Conservation (phyloP, 2,329 filamentous ascomycete genomes). For the Gnomoniopsis sp. region DNA sequence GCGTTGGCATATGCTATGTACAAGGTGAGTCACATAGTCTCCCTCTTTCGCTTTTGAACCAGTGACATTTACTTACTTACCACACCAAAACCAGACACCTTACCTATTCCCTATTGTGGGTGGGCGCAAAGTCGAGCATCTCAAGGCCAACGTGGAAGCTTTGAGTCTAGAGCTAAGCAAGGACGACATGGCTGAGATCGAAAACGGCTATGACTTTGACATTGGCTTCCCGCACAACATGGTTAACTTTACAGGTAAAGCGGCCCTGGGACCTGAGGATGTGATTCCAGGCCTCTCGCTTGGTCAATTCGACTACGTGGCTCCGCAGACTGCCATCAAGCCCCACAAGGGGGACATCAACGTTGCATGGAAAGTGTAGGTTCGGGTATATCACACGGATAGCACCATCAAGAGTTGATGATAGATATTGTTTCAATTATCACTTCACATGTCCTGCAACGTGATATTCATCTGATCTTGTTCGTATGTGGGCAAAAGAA, state of each 20-base stretch:
- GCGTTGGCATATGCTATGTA: constrained; percentile 72
- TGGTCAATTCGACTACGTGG: constrained; percentile 50
- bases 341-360: not conserved
- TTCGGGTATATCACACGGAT: not conserved
- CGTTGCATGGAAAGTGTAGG: not conserved
- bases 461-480: no score
- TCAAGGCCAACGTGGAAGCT: constrained; percentile 68
- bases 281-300: constrained; percentile 44
- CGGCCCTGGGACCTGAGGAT: constrained; percentile 35
- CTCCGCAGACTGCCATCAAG: constrained; percentile 24
- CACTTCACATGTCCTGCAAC: no score
- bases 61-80: not conserved
- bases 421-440: no score
- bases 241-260: constrained; percentile 38
- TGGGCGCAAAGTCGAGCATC: constrained; percentile 65
- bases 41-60: no score
- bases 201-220: constrained; percentile 59
- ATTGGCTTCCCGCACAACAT: constrained; percentile 65
- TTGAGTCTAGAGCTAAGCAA: constrained; percentile 56
- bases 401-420: no score
- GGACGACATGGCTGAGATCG: constrained; percentile 65
- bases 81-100: constrained; percentile 38
- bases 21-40: constrained; percentile 36
- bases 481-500: no score
- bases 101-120: constrained; percentile 74